phyloP scores from a whole-genome alignment of 306 rosid genomes.

The Ormosia semicastrata region DNA sequence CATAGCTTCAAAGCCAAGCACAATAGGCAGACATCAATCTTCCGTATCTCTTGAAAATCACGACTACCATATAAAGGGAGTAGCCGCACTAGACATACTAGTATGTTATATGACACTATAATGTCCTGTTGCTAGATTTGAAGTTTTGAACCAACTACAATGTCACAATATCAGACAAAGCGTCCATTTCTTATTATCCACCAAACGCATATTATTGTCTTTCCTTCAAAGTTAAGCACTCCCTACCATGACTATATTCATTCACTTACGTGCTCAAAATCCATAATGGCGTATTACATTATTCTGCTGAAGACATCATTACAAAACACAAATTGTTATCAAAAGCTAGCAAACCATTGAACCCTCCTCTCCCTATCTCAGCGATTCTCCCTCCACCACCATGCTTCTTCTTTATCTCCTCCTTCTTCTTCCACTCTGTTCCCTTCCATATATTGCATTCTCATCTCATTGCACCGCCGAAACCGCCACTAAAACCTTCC shows the following conservation, averaged over 20 bases:
- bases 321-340: conserved; percentile 35
- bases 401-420: conserved; percentile 39
- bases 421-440: conserved; percentile 31
- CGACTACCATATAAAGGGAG: conserved; percentile 10
- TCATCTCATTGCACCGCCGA: conserved; percentile 73
- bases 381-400: conserved; percentile 15
- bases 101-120: background rate
- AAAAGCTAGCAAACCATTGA: conserved; percentile 32
- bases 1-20: conserved; percentile 68
- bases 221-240: conserved; percentile 81
- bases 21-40: conserved; percentile 15
- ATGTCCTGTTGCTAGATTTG: background rate
- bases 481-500: conserved; percentile 56
- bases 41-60: background rate
- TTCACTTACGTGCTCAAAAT: conserved; percentile 19
- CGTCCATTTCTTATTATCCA: conserved; percentile 21
- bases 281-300: conserved; percentile 37
- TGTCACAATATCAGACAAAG: background rate
- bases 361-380: background rate
- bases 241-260: background rate
- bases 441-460: conserved; percentile 32
- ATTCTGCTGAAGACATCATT: conserved; percentile 28
- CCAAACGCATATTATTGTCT: conserved; percentile 52
- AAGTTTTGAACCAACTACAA: conserved; percentile 8
- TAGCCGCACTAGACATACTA: conserved; percentile 23